Evolutionary conservation across 495 filamentous ascomycete genomes (phyloP), one percentile per base, ranked within the genome.

Genomic region (Aspergillus haitiensis): DNA sequence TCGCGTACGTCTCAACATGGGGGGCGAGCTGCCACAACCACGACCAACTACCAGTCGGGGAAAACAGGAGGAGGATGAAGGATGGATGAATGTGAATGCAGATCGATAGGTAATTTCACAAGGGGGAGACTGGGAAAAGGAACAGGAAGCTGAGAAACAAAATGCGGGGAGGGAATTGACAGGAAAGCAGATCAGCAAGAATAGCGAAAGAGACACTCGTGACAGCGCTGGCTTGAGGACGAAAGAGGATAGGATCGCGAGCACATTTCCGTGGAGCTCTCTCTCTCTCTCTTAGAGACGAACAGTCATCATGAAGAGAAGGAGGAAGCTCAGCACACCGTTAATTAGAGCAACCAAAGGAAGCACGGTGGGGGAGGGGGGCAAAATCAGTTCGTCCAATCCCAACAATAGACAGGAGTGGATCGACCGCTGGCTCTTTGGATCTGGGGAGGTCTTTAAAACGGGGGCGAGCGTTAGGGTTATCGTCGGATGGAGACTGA

Each of bases 1-100:
- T 58, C 66, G 54, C 3, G 70, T 73, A 15, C 72, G 64, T 47
- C 63, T 59, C 10, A 75, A 36, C 69, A 73, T 73, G 10, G 44
- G 44, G 44, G n/a, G 6, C 37, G 37, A 40, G 37, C 37, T 40
- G 37, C 21, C 21, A 27, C 21, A 27, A 27, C 21, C 21, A 13
- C 9, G n/a, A n/a, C 21, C 8, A 32, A 7, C 36, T 7, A 12
- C 6, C 2, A 3, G 10, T 36, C 33, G 34, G 37, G 35, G 53
- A 56, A 15, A 15, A 45, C 9, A 33, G 18, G 15, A 39, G 42
- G 18, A 49, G 11, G 33, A 11, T 27, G 18, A 37, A 46, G 45
- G 42, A 36, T 37, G 15, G 4, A 46, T 13, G 42, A 46, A 46
- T n/a, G 37, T 40, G 37, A 40, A 40, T 40, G 37, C 9, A 10